phyloP scores from a whole-genome alignment of 768 basidiomycete species.

The Lactarius psammicola region DNA sequence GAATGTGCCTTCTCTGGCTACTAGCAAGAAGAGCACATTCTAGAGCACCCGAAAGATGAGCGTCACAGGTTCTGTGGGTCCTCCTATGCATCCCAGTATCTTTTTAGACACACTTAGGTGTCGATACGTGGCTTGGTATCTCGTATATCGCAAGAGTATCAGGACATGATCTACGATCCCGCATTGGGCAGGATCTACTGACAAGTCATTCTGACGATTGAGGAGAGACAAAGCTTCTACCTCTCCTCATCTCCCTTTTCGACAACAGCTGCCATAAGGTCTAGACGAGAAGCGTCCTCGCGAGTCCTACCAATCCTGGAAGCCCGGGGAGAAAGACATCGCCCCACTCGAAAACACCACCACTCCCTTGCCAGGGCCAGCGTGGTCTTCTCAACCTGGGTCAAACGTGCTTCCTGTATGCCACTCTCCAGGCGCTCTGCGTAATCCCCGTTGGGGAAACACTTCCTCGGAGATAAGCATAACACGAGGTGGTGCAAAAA shows the following conservation, averaged over 20 bases:
- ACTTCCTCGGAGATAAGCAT: conserved; percentile 90
- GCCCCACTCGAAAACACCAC: conserved; percentile 49
- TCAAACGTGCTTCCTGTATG: conserved; percentile 93
- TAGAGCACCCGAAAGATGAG: conserved; percentile 53
- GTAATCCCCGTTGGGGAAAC: conserved; percentile 85
- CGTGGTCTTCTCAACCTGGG: conserved; percentile 85
- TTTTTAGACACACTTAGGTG: conserved; percentile 46
- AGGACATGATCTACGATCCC: conserved; percentile 69
- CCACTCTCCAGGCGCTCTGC: conserved; percentile 85
- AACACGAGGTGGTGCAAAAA: conserved; percentile 72
- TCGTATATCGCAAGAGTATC: conserved; percentile 71
- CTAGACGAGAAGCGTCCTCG: conserved; percentile 39
- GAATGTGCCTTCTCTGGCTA: conserved; percentile 69
- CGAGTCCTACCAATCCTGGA: conserved; percentile 53
- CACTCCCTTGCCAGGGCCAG: conserved; percentile 76
- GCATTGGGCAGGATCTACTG: conserved; percentile 48
- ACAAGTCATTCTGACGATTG: conserved; percentile 47
- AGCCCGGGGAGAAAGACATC: conserved; percentile 42
- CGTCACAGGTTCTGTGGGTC: conserved; percentile 68
- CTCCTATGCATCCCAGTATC: neutral
- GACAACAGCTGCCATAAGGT: conserved; percentile 30
- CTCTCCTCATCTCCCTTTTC: conserved; percentile 17
- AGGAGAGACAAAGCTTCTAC: conserved; percentile 63
- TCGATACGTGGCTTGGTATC: conserved; percentile 72
- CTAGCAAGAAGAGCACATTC: conserved; percentile 60